phyloP scores from a whole-genome alignment of 805 yeast genomes.

The Candida sanyiensis region DNA sequence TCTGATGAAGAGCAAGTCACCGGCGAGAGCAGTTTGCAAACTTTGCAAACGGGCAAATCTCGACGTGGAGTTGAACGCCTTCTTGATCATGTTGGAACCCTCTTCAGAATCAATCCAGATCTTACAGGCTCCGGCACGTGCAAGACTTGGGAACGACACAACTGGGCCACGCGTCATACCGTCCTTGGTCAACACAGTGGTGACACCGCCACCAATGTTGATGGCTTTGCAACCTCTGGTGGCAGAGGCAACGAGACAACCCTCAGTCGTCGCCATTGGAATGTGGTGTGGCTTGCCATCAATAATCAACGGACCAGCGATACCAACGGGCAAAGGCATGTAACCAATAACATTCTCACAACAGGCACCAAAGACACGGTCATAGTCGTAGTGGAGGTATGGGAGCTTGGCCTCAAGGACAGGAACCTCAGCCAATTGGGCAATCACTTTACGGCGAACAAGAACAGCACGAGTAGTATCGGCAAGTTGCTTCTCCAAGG shows the following conservation, averaged over 20 bases:
- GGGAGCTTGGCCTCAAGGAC: constrained; percentile 75
- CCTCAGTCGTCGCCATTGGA: constrained; percentile 99
- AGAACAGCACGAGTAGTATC: constrained; percentile 90
- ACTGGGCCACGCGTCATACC: constrained; percentile 99
- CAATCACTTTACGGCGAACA: constrained; percentile 89
- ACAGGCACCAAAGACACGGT: constrained; percentile 96
- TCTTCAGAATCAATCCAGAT: constrained; percentile 94
- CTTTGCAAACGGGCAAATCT: constrained; percentile 94
- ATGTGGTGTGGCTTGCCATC: constrained; percentile 86
- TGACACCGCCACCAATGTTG: constrained; percentile 94
- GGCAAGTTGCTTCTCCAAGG: constrained; percentile 85
- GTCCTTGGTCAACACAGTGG: constrained; percentile 86
- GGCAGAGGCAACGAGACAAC: constrained; percentile 95
- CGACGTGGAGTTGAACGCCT: constrained; percentile 93
- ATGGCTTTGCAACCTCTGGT: constrained; percentile 99
- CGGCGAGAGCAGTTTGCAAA: constrained; percentile 91
- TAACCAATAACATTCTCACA: constrained; percentile 98
- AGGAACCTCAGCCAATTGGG: constrained; percentile 76
- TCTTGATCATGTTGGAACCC: constrained; percentile 76
- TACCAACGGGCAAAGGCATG: constrained; percentile 95
- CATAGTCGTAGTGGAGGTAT: constrained; percentile 78
- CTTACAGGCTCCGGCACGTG: constrained; percentile 91
- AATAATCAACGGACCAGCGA: constrained; percentile 92
- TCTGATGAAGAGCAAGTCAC: constrained; percentile 79
- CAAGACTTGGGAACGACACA: constrained; percentile 77